Base-by-base conservation (phyloP, 2,329 filamentous ascomycete genomes). In the Emydomyces testavorans region DNA sequence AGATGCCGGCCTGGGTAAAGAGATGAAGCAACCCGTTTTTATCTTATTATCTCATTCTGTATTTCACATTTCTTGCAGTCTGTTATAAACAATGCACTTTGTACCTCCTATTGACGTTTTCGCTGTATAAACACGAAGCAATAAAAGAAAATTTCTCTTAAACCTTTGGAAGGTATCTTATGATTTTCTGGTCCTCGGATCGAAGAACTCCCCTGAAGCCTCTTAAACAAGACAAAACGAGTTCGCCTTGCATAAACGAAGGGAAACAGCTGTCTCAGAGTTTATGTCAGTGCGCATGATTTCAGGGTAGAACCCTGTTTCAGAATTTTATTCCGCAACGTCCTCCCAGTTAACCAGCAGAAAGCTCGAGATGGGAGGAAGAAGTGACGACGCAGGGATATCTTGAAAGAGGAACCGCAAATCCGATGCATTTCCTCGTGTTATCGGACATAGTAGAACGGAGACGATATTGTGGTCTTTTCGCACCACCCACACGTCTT, bases 1-100 rank as follows among this genome's bases (percentile, higher is more conserved):
- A 98, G 80, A 93, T 84, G 80, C 90, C 90, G 52, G 78, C 92
- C 60, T 98, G 93, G 92, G 89, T 96, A 76, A 96, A 95, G 80
- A 74, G 79, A 65, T 82, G 56, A 67, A 53, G 49, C 46, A 47
- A 46, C 53, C 29, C n/a, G 21, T 32, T 26, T 39, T 13, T 43
- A n/a, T n/a, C n/a, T 50, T 50, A 36, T 24, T 20, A 6, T 37
- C 4, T 28, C 38, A 28, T 36, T 5, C 29, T 16, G 11, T 37
- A 7, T 45, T 39, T 20, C 24, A 16, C 13, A 24, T 32, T n/a
- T 24, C 6, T 20, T 20, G 23, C 26, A 24, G 10, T 10, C 7
- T 20, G 18, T 8, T 26, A 2, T 38, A 26, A 16, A 37, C 21
- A n/a, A 29, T 43, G 34, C 29, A 34, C 23, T 34, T 21, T 11